A percentile compares a stretch with the other conserved stretches of the same genome.
phyloP scores from a whole-genome alignment of 2,329 filamentous ascomycete species.

The Diaporthe helianthi region DNA sequence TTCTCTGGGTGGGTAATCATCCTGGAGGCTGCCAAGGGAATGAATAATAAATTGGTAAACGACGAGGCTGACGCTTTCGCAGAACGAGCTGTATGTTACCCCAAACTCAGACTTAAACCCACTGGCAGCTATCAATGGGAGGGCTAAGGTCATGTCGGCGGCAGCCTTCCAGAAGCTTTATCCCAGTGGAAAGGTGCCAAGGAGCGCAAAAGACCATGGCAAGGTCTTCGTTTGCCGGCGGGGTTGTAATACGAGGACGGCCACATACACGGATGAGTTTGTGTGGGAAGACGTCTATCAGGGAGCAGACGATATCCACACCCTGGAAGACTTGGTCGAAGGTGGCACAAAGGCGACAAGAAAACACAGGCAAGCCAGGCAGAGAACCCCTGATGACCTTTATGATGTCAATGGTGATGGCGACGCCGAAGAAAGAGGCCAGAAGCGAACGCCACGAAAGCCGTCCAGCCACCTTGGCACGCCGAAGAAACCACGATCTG shows the following conservation, averaged over 20 bases:
- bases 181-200: slow-evolving; percentile 77
- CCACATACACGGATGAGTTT: slow-evolving; percentile 92
- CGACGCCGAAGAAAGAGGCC: slow-evolving; percentile 44
- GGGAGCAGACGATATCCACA: slow-evolving; percentile 67
- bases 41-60: not conserved
- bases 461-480: slow-evolving; percentile 49
- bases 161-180: slow-evolving; percentile 72
- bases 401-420: slow-evolving; percentile 43
- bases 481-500: slow-evolving; percentile 64
- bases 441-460: slow-evolving; percentile 45
- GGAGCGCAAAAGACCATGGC: slow-evolving; percentile 75
- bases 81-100: slow-evolving; percentile 94
- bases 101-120: slow-evolving; percentile 87
- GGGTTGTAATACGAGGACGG: slow-evolving; percentile 87
- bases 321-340: slow-evolving; percentile 72
- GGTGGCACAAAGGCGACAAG: slow-evolving; percentile 75
- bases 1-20: slow-evolving; percentile 62
- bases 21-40: not conserved
- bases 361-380: slow-evolving; percentile 47
- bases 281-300: slow-evolving; percentile 85
- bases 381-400: slow-evolving; percentile 42
- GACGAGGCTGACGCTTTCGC: not conserved
- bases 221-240: slow-evolving; percentile 91
- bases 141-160: slow-evolving; percentile 79
- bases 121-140: slow-evolving; percentile 88